A percentile compares a stretch with the other conserved stretches of the same genome.
Evolutionary conservation across 805 yeast genomes (phyloP).

Genomic region (Barnettozyma vustinii): DNA sequence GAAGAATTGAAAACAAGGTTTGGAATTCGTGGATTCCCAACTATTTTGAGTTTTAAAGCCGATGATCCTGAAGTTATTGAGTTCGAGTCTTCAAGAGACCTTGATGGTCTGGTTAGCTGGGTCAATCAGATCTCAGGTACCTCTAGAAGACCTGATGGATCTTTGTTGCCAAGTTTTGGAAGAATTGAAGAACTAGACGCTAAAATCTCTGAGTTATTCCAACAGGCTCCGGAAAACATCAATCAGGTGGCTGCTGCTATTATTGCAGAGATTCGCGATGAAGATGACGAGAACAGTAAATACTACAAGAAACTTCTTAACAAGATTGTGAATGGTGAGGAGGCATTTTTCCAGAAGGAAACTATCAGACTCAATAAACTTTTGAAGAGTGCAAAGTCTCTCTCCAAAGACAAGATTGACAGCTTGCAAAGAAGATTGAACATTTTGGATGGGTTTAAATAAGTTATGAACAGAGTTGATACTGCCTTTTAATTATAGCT

Average conservation of each 20-base stretch:
- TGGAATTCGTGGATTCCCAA: constrained; percentile 43
- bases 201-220: constrained; percentile 24
- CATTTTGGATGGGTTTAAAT: constrained; percentile 30
- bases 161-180: constrained; percentile 27
- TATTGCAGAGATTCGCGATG: constrained; percentile 17
- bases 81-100: constrained; percentile 36
- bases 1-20: constrained; percentile 36
- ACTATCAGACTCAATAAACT: constrained; percentile 37
- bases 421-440: constrained; percentile 46
- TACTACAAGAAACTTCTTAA: constrained; percentile 47
- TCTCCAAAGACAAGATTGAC: constrained; percentile 40
- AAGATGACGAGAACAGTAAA: constrained; percentile 24
- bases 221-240: constrained; percentile 18
- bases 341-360: constrained; percentile 38
- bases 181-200: constrained; percentile 15
- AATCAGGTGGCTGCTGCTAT: constrained; percentile 28
- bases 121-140: constrained; percentile 37
- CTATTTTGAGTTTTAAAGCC: constrained; percentile 40
- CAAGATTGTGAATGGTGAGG: constrained; percentile 40
- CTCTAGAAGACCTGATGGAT: constrained; percentile 33
- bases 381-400: constrained; percentile 28
- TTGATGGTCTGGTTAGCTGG: constrained; percentile 49
- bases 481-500: background rate
- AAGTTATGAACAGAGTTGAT: background rate
- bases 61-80: constrained; percentile 29